Conservation (phyloP, 176 grass and related monocot genomes). For the Poa annua region DNA sequence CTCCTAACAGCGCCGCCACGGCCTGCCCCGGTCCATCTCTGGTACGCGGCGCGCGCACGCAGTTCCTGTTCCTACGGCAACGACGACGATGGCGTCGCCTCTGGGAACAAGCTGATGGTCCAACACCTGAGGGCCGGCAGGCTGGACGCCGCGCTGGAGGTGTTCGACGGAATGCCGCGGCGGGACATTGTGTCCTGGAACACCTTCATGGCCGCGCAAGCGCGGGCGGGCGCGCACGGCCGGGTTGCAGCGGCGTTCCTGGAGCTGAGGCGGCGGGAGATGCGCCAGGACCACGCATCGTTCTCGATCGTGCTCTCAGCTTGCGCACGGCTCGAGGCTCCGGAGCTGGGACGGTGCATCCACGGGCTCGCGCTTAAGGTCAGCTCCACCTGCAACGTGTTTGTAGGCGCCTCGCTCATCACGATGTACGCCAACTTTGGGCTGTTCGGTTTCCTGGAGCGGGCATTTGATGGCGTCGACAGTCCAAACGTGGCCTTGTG, state of each 20-base stretch:
- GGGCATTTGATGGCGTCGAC: slow-evolving; percentile 25
- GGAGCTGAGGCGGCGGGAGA: slow-evolving; percentile 21
- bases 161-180: slow-evolving; percentile 66
- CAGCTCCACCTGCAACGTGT: slow-evolving; percentile 43
- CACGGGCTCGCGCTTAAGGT: slow-evolving; percentile 54
- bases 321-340: slow-evolving; percentile 44
- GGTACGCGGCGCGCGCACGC: not conserved
- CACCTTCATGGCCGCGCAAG: slow-evolving; percentile 56
- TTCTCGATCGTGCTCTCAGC: slow-evolving; percentile 50
- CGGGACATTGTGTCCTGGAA: slow-evolving; percentile 65
- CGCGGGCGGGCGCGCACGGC: slow-evolving; percentile 2
- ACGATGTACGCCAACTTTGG: slow-evolving; percentile 62
- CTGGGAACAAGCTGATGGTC: slow-evolving; percentile 48
- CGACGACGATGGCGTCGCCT: slow-evolving; percentile 5
- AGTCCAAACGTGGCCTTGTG: slow-evolving; percentile 49
- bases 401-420: slow-evolving; percentile 64
- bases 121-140: slow-evolving; percentile 29
- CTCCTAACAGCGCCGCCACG: not conserved
- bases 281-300: slow-evolving; percentile 47
- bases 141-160: slow-evolving; percentile 28
- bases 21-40: not conserved
- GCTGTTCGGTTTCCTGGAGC: slow-evolving; percentile 32
- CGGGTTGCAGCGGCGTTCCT: slow-evolving; percentile 17
- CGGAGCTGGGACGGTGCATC: slow-evolving; percentile 45
- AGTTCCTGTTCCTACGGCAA: not conserved